Percentiles rank a stretch among this genome's conserved stretches.
Conservation (phyloP, 495 filamentous ascomycete genomes). For the Xylaria sp. region DNA sequence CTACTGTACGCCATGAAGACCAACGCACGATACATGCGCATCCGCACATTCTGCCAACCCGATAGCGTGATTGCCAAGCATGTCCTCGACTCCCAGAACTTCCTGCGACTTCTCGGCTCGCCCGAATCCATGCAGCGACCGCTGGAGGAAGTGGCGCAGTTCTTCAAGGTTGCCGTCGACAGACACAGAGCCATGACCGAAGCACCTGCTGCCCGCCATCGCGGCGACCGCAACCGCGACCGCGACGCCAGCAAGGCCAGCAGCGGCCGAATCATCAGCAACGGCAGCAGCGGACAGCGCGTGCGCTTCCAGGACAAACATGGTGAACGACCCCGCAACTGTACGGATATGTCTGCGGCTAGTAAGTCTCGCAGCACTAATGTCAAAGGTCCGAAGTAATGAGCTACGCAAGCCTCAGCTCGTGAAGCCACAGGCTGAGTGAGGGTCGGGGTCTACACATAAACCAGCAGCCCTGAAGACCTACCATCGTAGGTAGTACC, state of each 20-base stretch:
- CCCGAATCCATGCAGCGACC: constrained; percentile 42
- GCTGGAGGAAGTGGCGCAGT: constrained; percentile 47
- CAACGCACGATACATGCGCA: constrained; percentile 47
- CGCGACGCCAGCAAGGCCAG: background rate
- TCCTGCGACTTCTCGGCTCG: constrained; percentile 47
- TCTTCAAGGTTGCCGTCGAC: constrained; percentile 48
- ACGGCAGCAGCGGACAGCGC: constrained; percentile 14
- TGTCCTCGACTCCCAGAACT: constrained; percentile 46
- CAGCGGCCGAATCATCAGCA: constrained; percentile 1
- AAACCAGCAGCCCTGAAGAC: background rate
- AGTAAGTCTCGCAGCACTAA: background rate
- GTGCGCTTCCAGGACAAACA: constrained; percentile 20
- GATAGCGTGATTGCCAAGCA: constrained; percentile 57
- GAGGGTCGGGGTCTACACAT: background rate
- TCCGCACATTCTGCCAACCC: constrained; percentile 55
- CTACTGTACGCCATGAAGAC: constrained; percentile 50
- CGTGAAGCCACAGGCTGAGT: constrained; percentile 9
- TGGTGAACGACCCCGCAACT: background rate
- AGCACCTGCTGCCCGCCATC: background rate
- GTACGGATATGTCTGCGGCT: background rate
- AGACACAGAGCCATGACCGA: background rate
- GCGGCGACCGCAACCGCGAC: background rate
- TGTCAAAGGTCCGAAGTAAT: background rate
- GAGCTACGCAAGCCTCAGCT: background rate
- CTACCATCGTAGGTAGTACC: background rate